Evolutionary conservation across 371 early-diverging fungal genomes (phyloP), one percentile per base, ranked within the genome.

Genomic region (Syncephalastrum contaminatum): DNA sequence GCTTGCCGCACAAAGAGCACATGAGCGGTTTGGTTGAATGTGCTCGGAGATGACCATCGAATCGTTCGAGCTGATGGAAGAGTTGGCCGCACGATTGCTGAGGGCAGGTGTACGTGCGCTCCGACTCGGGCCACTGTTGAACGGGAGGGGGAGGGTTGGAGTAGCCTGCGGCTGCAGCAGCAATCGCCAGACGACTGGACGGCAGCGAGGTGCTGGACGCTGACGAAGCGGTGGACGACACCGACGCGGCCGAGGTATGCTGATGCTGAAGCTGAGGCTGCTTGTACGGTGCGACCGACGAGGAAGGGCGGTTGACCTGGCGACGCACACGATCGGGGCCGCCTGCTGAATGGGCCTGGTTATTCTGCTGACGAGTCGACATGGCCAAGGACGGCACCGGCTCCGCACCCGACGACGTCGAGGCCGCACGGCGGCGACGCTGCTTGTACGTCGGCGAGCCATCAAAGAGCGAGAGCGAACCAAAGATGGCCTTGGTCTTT

Each of bases 1-100:
- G 69, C 63, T 88, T 87, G 27, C 74, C 73, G 73, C 92, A 92
- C 8, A 69, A 70, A 20, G 66, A 74, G 57, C 88, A 88, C 21
- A 77, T 64, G 49, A 83, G 85, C 27, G 87, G 84, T 16, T 78
- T 71, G 60, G 85, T 77, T 27, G 89, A 88, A 62, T 90, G 87
- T 10, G 87, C 84, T 25, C 88, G 85, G 60, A 87, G 70, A 62
- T 93, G 95, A 19, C 94, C 82, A 49, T 90, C 87, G 49, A 94
- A 69, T 64, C 94, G 92, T 59, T 94, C 95, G 42, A 84, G 72
- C 4, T 92, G 80, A 63, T 93, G 92, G 63, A 83, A 84, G 12
- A 74, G 43, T 16, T 76, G 75, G 25, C 75, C 67, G 49, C 84
- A 84, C 4, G 66, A 62, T 42, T 69, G 59, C 1, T 78, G 59